Conservation (phyloP, 2,329 filamentous ascomycete genomes). For the Curvularia verruculosa region DNA sequence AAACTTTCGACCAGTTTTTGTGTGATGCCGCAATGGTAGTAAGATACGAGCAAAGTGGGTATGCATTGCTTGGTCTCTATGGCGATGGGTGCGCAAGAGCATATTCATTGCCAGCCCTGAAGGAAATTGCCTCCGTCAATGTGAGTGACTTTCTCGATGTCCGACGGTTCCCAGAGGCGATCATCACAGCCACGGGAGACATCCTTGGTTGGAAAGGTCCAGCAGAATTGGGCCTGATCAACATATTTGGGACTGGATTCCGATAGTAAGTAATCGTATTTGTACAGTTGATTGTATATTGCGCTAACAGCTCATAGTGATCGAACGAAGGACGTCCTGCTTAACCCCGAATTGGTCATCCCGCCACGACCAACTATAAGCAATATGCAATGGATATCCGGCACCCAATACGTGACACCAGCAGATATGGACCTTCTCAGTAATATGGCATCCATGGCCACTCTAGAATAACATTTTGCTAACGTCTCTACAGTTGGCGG, state of each 20-base stretch:
- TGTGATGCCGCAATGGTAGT: slow-evolving; percentile 83
- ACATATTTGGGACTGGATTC: slow-evolving; percentile 79
- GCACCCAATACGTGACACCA: slow-evolving; percentile 87
- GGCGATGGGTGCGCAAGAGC: slow-evolving; percentile 80
- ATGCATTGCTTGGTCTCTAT: slow-evolving; percentile 82
- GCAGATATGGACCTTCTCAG: slow-evolving; percentile 86
- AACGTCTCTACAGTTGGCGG: slow-evolving; percentile 68
- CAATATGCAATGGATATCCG: slow-evolving; percentile 94
- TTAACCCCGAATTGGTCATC: slow-evolving; percentile 75
- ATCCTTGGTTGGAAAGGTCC: slow-evolving; percentile 89
- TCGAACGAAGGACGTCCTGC: slow-evolving; percentile 70
- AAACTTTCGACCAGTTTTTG: slow-evolving; percentile 80
- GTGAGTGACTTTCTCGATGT: slow-evolving; percentile 73
- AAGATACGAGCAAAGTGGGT: slow-evolving; percentile 74
- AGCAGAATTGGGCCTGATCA: slow-evolving; percentile 81
- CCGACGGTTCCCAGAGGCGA: slow-evolving; percentile 70
- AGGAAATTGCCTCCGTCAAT: slow-evolving; percentile 75
- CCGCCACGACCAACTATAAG: slow-evolving; percentile 91
- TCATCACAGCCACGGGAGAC: slow-evolving; percentile 78
- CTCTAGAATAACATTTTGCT: not conserved
- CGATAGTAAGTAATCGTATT: slow-evolving; percentile 57
- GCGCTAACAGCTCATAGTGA: slow-evolving; percentile 42
- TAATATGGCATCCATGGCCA: slow-evolving; percentile 32
- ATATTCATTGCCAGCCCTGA: slow-evolving; percentile 85
- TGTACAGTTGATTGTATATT: not conserved